Percentiles rank a stretch among this genome's conserved stretches.
Conservation (phyloP, 352 stramenopile species). For the Phytophthora nicotianae region DNA sequence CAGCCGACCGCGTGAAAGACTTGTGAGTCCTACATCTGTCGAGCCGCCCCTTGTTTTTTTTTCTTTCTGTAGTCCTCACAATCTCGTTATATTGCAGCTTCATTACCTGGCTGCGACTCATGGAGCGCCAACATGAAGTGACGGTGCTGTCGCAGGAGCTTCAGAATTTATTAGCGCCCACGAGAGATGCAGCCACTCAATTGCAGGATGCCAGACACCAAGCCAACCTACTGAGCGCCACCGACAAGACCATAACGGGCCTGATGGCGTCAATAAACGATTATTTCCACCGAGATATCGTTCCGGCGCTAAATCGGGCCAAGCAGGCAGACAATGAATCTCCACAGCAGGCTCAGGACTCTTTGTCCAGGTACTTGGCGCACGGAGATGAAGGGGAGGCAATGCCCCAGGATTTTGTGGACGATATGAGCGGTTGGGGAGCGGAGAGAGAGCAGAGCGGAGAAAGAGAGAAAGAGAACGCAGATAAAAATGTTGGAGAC, state of each 20-base stretch:
- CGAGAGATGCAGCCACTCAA: neutral
- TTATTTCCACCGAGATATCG: conserved; percentile 34
- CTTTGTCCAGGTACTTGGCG: conserved; percentile 41
- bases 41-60: neutral
- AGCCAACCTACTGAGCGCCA: conserved; percentile 23
- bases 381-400: conserved; percentile 20
- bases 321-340: neutral
- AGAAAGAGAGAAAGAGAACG: conserved; percentile 1
- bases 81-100: conserved; percentile 26
- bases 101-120: conserved; percentile 41
- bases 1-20: conserved; percentile 22
- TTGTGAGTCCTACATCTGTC: conserved; percentile 27
- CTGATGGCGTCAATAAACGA: conserved; percentile 31
- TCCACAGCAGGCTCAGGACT: conserved; percentile 20
- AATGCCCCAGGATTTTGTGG: conserved; percentile 39
- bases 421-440: conserved; percentile 45
- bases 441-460: conserved; percentile 13
- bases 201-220: conserved; percentile 19
- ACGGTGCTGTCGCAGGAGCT: conserved; percentile 19
- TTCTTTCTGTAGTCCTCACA: conserved; percentile 4
- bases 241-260: conserved; percentile 25
- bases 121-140: conserved; percentile 36
- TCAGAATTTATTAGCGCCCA: conserved; percentile 11
- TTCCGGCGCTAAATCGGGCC: conserved; percentile 29
- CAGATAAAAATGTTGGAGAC: conserved; percentile 8